Base-by-base conservation (phyloP, 2,329 filamentous ascomycete genomes). In the Hypoxylon sp. region DNA sequence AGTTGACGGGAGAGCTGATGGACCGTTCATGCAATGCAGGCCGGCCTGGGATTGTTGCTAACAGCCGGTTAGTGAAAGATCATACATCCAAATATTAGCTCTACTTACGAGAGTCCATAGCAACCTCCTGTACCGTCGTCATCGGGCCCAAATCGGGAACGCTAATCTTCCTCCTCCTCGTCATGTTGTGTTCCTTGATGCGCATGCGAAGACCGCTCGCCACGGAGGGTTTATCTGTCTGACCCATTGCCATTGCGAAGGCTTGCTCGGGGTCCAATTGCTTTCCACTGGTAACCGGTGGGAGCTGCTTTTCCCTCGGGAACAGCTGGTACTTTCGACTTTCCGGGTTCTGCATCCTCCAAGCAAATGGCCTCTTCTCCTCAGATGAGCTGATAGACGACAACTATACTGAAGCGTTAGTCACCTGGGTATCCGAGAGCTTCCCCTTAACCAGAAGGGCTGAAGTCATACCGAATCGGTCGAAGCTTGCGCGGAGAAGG, bases 21-120 rank as follows among this genome's bases (percentile, higher is more conserved):
- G 88, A 90, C 60, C 88, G 83, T 77, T 90, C 88, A 70, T 90
- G 87, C 24, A 90, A 77, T 32, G 88, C 82, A 58, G 87, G 88
- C 5, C 87, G 84, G 40, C 88, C 88, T 32, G 89, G 89, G 69
- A 91, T 89, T 26, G 89, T 91, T 67, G 89, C 88, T 90, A 68
- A 20, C 2, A 45, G 38, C 46, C 50, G n/a, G 71, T 77, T 52
- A 74, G 72, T 53, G 52, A 56, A 64, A 69, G 65, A 14, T 18
- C 28, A n/a, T 32, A 24, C 16, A 49, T 50, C 26, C 44, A 20
- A 38, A 24, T 45, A 14, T 38, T 24, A 33, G 33, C n/a, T 46
- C 24, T 33, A 81, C 89, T 80, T 81, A 91, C 89, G 89, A 72
- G 89, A 91, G 77, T 91, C 89, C 87, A 91, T 90, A 53, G 87